Evolutionary conservation across 805 yeast genomes (phyloP).

Genomic region (Ogataea parapolymorpha): DNA sequence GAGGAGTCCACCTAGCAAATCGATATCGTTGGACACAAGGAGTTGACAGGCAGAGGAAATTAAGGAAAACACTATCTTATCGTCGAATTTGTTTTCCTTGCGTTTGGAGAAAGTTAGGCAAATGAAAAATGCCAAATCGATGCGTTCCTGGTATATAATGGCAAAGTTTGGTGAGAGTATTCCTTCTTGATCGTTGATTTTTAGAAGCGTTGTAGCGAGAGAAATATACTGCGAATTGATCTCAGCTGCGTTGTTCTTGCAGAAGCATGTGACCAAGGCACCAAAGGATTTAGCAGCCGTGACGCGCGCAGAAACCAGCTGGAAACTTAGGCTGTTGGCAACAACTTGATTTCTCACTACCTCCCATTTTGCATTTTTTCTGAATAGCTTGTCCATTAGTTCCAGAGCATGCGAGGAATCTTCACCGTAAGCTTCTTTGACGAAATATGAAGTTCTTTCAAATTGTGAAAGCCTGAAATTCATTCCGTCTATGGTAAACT

Average conservation of each 20-base stretch:
- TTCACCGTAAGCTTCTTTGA: constrained; percentile 48
- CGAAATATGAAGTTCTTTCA: constrained; percentile 42
- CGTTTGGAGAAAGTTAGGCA: constrained; percentile 38
- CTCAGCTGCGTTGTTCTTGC: constrained; percentile 39
- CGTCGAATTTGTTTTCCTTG: constrained; percentile 28
- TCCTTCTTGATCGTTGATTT: constrained; percentile 50
- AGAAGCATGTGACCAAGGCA: constrained; percentile 66
- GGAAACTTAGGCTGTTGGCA: constrained; percentile 59
- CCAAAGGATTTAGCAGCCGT: constrained; percentile 74
- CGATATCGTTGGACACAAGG: constrained; percentile 47
- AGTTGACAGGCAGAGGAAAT: constrained; percentile 43
- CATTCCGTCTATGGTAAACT: constrained; percentile 47
- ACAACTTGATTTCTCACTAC: constrained; percentile 49
- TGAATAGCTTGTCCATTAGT: constrained; percentile 60
- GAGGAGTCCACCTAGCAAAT: constrained; percentile 42
- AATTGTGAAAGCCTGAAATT: constrained; percentile 48
- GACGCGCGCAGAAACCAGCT: constrained; percentile 63
- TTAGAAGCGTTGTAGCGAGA: constrained; percentile 48
- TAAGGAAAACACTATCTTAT: constrained; percentile 39
- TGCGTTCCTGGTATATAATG: constrained; percentile 55
- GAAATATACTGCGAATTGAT: constrained; percentile 27
- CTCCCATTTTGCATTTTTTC: constrained; percentile 42
- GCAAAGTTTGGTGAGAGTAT: constrained; percentile 44
- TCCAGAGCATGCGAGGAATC: constrained; percentile 55
- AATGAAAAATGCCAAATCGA: constrained; percentile 62